Base-by-base conservation (phyloP, 2,329 filamentous ascomycete species). In the Coleophoma crateriformis region DNA sequence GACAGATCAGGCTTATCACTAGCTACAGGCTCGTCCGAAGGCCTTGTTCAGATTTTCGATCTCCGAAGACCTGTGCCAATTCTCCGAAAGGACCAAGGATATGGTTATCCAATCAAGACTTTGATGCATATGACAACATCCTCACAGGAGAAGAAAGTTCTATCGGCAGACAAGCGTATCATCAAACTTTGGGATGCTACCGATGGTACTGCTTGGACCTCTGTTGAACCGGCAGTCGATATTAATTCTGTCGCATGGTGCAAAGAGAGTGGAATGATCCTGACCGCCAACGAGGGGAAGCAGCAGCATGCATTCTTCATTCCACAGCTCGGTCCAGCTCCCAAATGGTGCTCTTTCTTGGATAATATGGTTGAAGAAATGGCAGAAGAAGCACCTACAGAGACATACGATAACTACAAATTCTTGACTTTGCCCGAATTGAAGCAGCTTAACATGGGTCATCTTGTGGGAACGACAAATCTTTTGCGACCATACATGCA, bases 361-460 rank as follows among this genome's bases (percentile, higher is more conserved):
- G 95, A 99, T 70, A 96, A 95, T 62, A 82, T 99, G 62, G 94
- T 97, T 10, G 94, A 99, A 72, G 95, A 99, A 69, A 96, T 99
- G 90, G 92, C 92, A 8, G 92, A 97, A 65, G 82, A 86, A 64
- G 75, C 78, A 32, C 78, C 75, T 52, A 86, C 85, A 32, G 85
- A 94, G 60, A 89, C 94, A 10, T 99, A 99, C 74, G 94, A 99
- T 71, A 97, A 99, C 70, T 97, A 92, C 81, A 99, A 97, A 71
- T 99, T 99, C 80, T 76, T 99, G 64, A 96, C 92, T 2, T 69
- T 90, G 53, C 83, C 88, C 40, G 91, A 99, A 67, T 77, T 99
- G 47, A 87, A 88, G 60, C 82, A 85, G 34, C 79, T 99, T 57
- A 95, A 89, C 65, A 70, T 99, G 63, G 85, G 88, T 47, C 92